Evolutionary conservation across 192 early-diverging fungal species (phyloP).

Genomic region (Coemansia sp.): DNA sequence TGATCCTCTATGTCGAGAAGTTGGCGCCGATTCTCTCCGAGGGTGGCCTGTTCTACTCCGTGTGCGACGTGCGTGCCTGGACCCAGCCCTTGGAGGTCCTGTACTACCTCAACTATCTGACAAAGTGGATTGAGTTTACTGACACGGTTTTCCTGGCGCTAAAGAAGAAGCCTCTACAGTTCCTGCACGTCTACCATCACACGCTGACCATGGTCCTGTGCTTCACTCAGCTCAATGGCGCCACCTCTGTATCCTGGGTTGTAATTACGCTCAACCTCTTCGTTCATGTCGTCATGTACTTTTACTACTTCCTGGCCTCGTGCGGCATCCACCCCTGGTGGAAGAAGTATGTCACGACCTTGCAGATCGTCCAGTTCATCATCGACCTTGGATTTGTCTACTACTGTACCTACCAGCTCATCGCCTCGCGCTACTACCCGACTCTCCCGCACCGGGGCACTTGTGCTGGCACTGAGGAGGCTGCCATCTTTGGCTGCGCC

Average conservation of each 20-base stretch:
- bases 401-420: slow-evolving; percentile 84
- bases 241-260: slow-evolving; percentile 64
- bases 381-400: slow-evolving; percentile 86
- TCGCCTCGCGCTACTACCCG: slow-evolving; percentile 65
- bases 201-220: slow-evolving; percentile 86
- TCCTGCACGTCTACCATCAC: slow-evolving; percentile 94
- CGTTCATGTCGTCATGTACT: slow-evolving; percentile 93
- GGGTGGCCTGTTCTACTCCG: slow-evolving; percentile 69
- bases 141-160: slow-evolving; percentile 87
- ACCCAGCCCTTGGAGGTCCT: slow-evolving; percentile 77
- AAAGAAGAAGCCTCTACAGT: slow-evolving; percentile 84
- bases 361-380: slow-evolving; percentile 90
- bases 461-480: slow-evolving; percentile 74
- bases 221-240: slow-evolving; percentile 75
- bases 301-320: slow-evolving; percentile 82
- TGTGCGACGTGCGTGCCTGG: slow-evolving; percentile 71
- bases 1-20: slow-evolving; percentile 75
- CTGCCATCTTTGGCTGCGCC: slow-evolving; percentile 81
- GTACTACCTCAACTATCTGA: slow-evolving; percentile 91
- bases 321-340: slow-evolving; percentile 82
- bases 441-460: slow-evolving; percentile 60
- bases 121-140: slow-evolving; percentile 88
- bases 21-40: slow-evolving; percentile 67
- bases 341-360: slow-evolving; percentile 89
- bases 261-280: slow-evolving; percentile 76